Evolutionary conservation across 176 grass and related monocot species (phyloP), one percentile per base, ranked within the genome.

Genomic region (Oryza brachyantha): DNA sequence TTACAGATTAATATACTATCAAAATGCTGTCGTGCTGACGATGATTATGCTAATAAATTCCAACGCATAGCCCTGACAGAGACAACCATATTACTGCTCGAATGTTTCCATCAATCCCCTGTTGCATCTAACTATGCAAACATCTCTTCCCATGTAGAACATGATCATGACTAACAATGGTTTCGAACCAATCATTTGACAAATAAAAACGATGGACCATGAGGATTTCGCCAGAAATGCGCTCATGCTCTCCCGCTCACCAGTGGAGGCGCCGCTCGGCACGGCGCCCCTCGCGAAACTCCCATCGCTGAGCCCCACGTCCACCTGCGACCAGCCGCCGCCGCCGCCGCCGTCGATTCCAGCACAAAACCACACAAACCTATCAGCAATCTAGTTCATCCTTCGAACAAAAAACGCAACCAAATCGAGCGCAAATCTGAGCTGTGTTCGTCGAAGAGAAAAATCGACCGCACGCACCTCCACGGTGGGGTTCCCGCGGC

Each of bases 201-300:
- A n/a, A n/a, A n/a, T n/a, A n/a, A n/a, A n/a, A n/a, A n/a, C n/a
- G n/a, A n/a, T n/a, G n/a, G n/a, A n/a, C n/a, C n/a, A n/a, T n/a
- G n/a, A n/a, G n/a, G n/a, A n/a, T n/a, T n/a, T n/a, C n/a, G n/a
- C n/a, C n/a, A n/a, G n/a, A n/a, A n/a, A n/a, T n/a, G n/a, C n/a
- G n/a, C n/a, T n/a, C n/a, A n/a, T n/a, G n/a, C n/a, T 22, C 8
- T 4, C 11, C 27, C 24, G 19, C 48, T 19, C 92, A 97, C 95
- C 95, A 25, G 95, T 97, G 74, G 95, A 97, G 3, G 95, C 92
- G 66, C 95, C 95, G 66, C 95, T 97, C 0, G 95, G 95, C 39
- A 97, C 92, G 1, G 95, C 95, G 8, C 85, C 95, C 81, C 95
- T 87, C 29, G 85, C 83, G 72, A 81, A 97, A 78, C 67, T 78